A percentile compares a stretch with the other conserved stretches of the same genome.
Evolutionary conservation across 2,329 filamentous ascomycete genomes (phyloP).

Genomic region (Thelonectria olida): DNA sequence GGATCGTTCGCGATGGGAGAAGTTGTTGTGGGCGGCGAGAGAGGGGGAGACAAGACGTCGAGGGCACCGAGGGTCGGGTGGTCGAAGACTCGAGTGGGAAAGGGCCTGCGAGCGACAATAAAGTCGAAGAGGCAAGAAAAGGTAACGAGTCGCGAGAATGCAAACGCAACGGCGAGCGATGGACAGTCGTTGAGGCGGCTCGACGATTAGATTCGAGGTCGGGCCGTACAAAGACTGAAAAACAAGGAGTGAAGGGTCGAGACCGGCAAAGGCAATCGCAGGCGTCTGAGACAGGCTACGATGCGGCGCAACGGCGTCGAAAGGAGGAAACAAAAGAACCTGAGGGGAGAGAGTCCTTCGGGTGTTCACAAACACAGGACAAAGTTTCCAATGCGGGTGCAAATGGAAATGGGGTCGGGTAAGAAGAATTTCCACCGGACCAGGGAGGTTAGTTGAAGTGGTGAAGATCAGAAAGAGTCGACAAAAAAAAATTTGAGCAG

Average conservation of each 20-base stretch:
- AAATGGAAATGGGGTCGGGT: slow-evolving; percentile 44
- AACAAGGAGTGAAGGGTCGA: slow-evolving; percentile 43
- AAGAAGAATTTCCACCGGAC: slow-evolving; percentile 48
- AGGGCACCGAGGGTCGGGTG: slow-evolving; percentile 35
- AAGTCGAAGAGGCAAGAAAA: slow-evolving; percentile 25
- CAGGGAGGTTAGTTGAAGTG: slow-evolving; percentile 47
- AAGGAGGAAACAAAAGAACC: slow-evolving; percentile 33
- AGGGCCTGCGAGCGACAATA: slow-evolving; percentile 19
- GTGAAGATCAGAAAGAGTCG: slow-evolving; percentile 47
- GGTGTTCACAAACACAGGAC: slow-evolving; percentile 44
- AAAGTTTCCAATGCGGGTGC: slow-evolving; percentile 44
- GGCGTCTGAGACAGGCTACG: slow-evolving; percentile 45
- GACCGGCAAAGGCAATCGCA: slow-evolving; percentile 37
- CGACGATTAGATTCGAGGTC: slow-evolving; percentile 32
- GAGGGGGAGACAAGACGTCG: slow-evolving; percentile 32
- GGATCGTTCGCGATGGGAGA: slow-evolving; percentile 43
- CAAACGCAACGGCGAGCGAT: slow-evolving; percentile 36
- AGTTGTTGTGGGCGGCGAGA: slow-evolving; percentile 33
- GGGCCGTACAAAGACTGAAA: slow-evolving; percentile 36
- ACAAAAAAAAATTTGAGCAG: slow-evolving; percentile 51
- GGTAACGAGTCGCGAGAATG: slow-evolving; percentile 21
- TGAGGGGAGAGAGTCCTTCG: slow-evolving; percentile 42
- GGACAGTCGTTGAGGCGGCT: slow-evolving; percentile 35
- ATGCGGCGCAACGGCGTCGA: slow-evolving; percentile 42
- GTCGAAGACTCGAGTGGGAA: slow-evolving; percentile 35